Percentiles rank a stretch among this genome's conserved stretches.
These are phyloP conservation scores for Nakazawaea pomicola DNA, from an alignment of 805 yeast species.

Conservation along the genomic window DNA sequence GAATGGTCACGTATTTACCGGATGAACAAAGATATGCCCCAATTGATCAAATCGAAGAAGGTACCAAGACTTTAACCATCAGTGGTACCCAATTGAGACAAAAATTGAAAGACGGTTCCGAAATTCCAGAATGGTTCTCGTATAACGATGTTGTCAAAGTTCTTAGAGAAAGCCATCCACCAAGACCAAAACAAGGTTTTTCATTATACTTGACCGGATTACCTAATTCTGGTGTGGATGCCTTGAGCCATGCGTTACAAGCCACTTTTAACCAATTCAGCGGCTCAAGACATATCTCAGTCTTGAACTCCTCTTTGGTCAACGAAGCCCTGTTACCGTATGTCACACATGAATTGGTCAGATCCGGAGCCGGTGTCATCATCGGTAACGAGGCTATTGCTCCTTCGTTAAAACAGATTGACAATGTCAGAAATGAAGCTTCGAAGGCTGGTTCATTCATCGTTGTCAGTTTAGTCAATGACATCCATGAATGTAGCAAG, in stretches of 20 bases:
- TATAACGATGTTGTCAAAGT: constrained; percentile 94
- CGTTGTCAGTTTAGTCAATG: constrained; percentile 46
- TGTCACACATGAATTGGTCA: constrained; percentile 69
- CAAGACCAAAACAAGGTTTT: constrained; percentile 86
- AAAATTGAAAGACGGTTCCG: constrained; percentile 78
- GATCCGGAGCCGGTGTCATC: constrained; percentile 91
- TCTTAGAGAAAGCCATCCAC: constrained; percentile 88
- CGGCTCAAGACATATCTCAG: constrained; percentile 76
- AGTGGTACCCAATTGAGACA: constrained; percentile 94
- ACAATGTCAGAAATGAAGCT: constrained; percentile 35
- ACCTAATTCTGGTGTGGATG: constrained; percentile 54
- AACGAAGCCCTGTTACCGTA: constrained; percentile 43
- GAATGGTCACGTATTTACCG: constrained; percentile 95
- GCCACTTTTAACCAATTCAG: constrained; percentile 86
- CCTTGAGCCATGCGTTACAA: constrained; percentile 77
- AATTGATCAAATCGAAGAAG: constrained; percentile 80
- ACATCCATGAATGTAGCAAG: constrained; percentile 37
- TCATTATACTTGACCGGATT: constrained; percentile 62
- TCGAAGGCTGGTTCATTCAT: constrained; percentile 48
- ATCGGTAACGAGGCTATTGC: constrained; percentile 47
- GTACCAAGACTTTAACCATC: constrained; percentile 78
- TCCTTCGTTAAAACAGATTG: constrained; percentile 37
- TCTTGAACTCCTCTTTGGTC: constrained; percentile 33
- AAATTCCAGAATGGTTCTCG: constrained; percentile 95
- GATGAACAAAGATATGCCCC: constrained; percentile 95